Evolutionary conservation across 495 filamentous ascomycete genomes (phyloP).

Genomic region (Xeromyces bisporus): DNA sequence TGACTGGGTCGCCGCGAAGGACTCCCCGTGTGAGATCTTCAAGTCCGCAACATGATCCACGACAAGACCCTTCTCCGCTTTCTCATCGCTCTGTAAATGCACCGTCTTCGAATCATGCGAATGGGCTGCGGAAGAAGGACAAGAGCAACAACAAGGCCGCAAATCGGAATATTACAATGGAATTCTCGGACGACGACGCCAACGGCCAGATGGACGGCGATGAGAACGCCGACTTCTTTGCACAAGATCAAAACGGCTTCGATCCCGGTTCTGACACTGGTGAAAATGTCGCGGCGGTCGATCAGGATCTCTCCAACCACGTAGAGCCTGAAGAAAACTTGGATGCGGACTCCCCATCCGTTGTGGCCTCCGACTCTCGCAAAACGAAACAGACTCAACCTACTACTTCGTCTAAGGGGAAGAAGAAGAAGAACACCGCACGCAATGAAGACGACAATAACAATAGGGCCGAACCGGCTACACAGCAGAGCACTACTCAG

Average conservation of each 20-base stretch:
- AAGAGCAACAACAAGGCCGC: constrained; percentile 20
- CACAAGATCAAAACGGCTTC: constrained; percentile 13
- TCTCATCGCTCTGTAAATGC: constrained; percentile 23
- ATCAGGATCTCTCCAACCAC: constrained; percentile 20
- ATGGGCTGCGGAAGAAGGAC: constrained; percentile 23
- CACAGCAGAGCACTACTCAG: constrained; percentile 5
- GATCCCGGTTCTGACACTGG: constrained; percentile 13
- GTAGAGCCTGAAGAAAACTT: constrained; percentile 38
- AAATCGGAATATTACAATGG: constrained; percentile 5
- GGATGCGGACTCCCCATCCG: constrained; percentile 32
- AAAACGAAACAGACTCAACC: constrained; percentile 1
- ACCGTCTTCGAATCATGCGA: constrained; percentile 19
- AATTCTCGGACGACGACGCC: constrained; percentile 23
- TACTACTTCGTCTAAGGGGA: too few species aligned
- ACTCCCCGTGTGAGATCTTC: constrained; percentile 27
- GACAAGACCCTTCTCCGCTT: constrained; percentile 18
- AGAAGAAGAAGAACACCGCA: neutral
- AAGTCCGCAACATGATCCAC: constrained; percentile 16
- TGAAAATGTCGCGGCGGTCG: constrained; percentile 11
- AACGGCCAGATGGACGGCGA: constrained; percentile 11
- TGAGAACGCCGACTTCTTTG: constrained; percentile 18
- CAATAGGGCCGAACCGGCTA: constrained; percentile 4
- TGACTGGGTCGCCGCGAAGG: constrained; percentile 25
- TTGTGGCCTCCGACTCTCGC: constrained; percentile 5
- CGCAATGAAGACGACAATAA: constrained; percentile 1